Base-by-base conservation (phyloP, 805 yeast species). In the Ascoidea rubescens region DNA sequence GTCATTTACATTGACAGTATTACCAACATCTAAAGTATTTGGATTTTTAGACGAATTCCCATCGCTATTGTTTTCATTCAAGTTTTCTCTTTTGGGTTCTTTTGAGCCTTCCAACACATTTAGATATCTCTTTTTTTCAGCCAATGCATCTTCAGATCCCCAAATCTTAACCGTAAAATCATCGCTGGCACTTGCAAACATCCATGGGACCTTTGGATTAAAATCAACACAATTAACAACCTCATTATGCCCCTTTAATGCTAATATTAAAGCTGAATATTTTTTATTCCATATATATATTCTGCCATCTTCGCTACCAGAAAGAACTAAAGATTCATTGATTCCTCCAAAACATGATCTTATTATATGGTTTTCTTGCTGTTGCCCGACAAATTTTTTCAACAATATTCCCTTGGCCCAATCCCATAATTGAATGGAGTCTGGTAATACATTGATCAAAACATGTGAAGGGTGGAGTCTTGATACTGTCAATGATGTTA, bases 111-210 rank as follows among this genome's bases (percentile, higher is more conserved):
- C 14, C 49, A 10, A 12, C 4, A 17, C 2, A 45, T 17, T 16
- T 3, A 10, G 30, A 31, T 14, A 17, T 42, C 45, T 48, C 5
- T 5, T 48, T 14, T 8, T 42, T 21, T 32, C 50, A 17, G 7
- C 32, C 17, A 28, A 7, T 21, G 45, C 45, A 33, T 30, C 45
- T 30, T 50, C 43, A 14, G 55, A 50, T n/a, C 78, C 81, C 89
- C 88, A 84, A 5, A 87, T 72, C 53, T 80, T 79, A 4, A 87
- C 82, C 6, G 73, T 65, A 17, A 77, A 73, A 63, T 90, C 96
- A 64, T 89, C 96, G 14, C 95, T 87, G 45, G 88, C 89, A 21
- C 91, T 81, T 5, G 88, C 93, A 78, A 90, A 82, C 65, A 82
- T 67, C 10, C 64, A 60, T 50, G 68, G 65, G 45, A 66, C 58